phyloP scores from a whole-genome alignment of 129 eudicot genomes.

The Kitagawia praeruptora region DNA sequence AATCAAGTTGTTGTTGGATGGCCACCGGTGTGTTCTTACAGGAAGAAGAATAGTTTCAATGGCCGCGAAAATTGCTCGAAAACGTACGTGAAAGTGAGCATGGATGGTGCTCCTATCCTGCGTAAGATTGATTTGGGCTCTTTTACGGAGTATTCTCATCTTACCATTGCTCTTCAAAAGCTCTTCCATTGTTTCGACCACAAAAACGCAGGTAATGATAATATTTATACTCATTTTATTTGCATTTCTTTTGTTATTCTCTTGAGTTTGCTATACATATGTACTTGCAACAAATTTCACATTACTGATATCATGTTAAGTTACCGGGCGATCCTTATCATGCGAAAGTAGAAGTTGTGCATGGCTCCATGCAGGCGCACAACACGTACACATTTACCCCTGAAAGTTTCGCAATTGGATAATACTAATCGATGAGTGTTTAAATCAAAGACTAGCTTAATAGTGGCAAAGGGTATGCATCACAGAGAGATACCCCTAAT shows the following conservation, averaged over 20 bases:
- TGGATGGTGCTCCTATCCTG: constrained; percentile 86
- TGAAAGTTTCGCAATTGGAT: not conserved
- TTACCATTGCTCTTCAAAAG: constrained; percentile 51
- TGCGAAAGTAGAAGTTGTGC: not conserved
- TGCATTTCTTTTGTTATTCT: not conserved
- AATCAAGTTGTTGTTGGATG: constrained; percentile 63
- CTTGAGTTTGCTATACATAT: not conserved
- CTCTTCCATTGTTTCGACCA: constrained; percentile 53
- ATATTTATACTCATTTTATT: not conserved
- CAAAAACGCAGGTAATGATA: not conserved
- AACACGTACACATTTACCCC: not conserved
- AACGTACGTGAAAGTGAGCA: constrained; percentile 78
- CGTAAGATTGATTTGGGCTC: constrained; percentile 61
- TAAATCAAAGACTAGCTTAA: too few species aligned
- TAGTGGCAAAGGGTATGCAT: too few species aligned
- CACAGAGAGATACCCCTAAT: too few species aligned
- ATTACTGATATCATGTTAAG: too few species aligned
- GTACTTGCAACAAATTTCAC: not conserved
- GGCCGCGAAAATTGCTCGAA: constrained; percentile 12
- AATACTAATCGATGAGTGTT: too few species aligned
- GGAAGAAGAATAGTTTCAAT: constrained; percentile 34
- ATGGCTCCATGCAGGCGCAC: not conserved
- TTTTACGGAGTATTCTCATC: constrained; percentile 41
- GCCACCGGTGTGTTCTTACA: constrained; percentile 77
- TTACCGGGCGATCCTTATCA: too few species aligned